Base-by-base conservation (phyloP, 352 stramenopile genomes). In the Phytophthora hybrid region DNA sequence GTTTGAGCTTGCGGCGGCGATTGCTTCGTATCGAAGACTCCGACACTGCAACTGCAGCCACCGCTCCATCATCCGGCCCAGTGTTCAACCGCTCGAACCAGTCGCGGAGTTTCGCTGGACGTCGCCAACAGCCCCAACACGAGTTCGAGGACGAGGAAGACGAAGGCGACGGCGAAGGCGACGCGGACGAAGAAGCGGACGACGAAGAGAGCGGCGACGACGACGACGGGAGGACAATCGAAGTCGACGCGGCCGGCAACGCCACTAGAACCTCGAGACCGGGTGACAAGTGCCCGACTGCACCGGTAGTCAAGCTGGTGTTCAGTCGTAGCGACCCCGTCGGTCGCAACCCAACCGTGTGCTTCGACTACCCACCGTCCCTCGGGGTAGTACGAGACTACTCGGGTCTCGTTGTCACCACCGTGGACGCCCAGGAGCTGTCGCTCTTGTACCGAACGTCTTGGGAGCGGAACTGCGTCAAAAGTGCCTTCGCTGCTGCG, bases 381-480 rank as follows among this genome's bases (percentile, higher is more conserved):
- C 77, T 98, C 1, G 70, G 82, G 11, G 66, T 87, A 39, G 71
- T 75, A 8, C 76, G 92, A 11, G 73, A 76, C 66, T 81, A 93
- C 61, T 46, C 60, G 8, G 34, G 74, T 31, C 59, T 58, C 16
- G 55, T 75, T 0, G 59, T 90, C 19, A 71, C 90, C 4, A 57
- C 66, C 1, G 79, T 97, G 9, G 79, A 82, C 5, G 55, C 78
- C 7, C 71, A 71, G 34, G 66, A 88, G 16, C 73, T 83, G 3
- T 66, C 66, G 39, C 66, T 93, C 11, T 81, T 88, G 31, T 97
- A 93, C 78, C 93, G 93, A 63, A 93, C 88, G 3, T 91, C 96
- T 44, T 98, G 93, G 93, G 93, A 98, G 62, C 88, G 93, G 32
- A 98, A 97, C 72, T 97, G 91, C 66, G 88, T 98, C n/a, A 97